Evolutionary conservation across 1,284 basidiomycete genomes (phyloP).

Genomic region (Trichosporon sp.): DNA sequence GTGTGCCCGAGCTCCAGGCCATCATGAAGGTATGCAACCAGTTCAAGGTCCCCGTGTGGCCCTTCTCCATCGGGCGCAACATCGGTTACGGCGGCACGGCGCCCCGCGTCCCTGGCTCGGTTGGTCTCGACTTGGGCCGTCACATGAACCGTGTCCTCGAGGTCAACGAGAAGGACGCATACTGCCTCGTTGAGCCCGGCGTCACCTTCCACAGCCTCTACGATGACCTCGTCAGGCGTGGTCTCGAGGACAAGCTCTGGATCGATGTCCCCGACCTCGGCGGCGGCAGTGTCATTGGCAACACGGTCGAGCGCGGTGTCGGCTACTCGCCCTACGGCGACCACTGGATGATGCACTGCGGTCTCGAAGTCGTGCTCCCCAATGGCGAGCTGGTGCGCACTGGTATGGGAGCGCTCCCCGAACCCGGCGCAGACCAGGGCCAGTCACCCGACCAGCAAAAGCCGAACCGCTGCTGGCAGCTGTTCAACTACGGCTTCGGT

Average conservation of each 20-base stretch:
- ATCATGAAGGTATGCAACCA: constrained; percentile 25
- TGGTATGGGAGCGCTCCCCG: constrained; percentile 24
- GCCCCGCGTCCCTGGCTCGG: constrained; percentile 24
- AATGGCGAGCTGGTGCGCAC: constrained; percentile 27
- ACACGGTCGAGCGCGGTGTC: constrained; percentile 26
- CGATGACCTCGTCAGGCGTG: constrained; percentile 17
- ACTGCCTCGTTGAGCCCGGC: constrained; percentile 26
- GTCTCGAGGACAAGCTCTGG: constrained; percentile 27
- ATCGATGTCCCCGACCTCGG: constrained; percentile 25
- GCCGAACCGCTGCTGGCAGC: constrained; percentile 27
- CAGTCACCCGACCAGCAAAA: constrained; percentile 23
- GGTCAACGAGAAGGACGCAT: constrained; percentile 26
- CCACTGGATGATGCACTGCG: constrained; percentile 29
- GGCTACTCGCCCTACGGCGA: constrained; percentile 29
- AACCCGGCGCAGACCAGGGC: constrained; percentile 20
- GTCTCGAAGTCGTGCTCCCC: constrained; percentile 24
- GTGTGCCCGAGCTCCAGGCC: constrained; percentile 22
- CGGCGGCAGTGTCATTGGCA: constrained; percentile 26
- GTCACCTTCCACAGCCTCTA: constrained; percentile 27
- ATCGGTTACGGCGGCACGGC: constrained; percentile 25
- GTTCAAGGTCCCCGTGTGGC: constrained; percentile 27
- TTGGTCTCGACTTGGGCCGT: constrained; percentile 21
- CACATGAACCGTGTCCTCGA: constrained; percentile 28
- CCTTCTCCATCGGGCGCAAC: constrained; percentile 22
- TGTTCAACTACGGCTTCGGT: constrained; percentile 27